Base-by-base conservation (phyloP, 768 basidiomycete species). In the Chalciporus piperatus region DNA sequence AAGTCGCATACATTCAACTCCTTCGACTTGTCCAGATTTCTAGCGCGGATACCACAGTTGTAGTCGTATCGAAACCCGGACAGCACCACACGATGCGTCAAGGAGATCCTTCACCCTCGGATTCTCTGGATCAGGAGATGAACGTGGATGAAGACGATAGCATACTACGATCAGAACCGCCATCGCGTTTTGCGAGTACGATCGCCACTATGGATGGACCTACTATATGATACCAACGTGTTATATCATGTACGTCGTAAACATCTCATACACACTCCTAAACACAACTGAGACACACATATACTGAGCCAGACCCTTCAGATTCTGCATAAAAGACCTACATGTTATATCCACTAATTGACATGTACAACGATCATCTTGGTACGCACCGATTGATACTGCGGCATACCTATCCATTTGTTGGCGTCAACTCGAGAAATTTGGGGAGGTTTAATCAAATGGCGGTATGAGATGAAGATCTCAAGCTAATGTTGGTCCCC, bases 11-110 rank as follows among this genome's bases (percentile, higher is more conserved):
- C 65, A 75, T 87, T 37, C 77, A 87, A 46, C 75, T 84, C 14
- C 74, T 93, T 46, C 84, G 87, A 39, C 89, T 86, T 67, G 81
- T 92, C 54, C 83, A 88, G 50, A 84, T 93, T 69, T 84, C 75
- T 45, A 84, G 85, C 62, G 65, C 69, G 16, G 69, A 80, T 41
- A 79, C 81, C 1, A 67, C 73, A 1, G 50, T 70, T 7, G 62
- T 71, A 16, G 65, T 83, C 30, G 71, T 89, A 11, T 82, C 87
- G 13, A 78, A 75, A 53, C 77, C 77, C 23, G 89, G 89, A 13
- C 79, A 76, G 56, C 85, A 90, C 59, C 66, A 56, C 6, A 65
- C 70, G 3, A 60, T 79, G 17, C 60, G 8, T 22, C 16, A 48
- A 38, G 39, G 13, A 23, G 52, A 51, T 56, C 51, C n/a, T 2